Conservation (phyloP, 2,329 filamentous ascomycete genomes). For the Pseudogymnoascus sp. region DNA sequence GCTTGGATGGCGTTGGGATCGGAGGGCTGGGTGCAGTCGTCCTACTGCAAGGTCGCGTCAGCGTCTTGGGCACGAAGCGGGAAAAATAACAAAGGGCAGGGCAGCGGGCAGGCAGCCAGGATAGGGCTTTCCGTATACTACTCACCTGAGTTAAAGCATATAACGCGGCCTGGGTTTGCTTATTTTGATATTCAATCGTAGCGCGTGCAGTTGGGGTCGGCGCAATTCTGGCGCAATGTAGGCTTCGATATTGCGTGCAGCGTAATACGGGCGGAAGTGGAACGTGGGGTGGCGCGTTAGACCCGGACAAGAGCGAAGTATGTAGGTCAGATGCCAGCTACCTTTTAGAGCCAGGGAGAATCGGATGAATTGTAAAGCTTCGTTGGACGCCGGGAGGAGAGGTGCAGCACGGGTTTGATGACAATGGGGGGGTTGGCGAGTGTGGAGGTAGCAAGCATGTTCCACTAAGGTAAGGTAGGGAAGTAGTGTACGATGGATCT, state of each 20-base stretch:
- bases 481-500: constrained; percentile 8
- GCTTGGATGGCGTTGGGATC: constrained; percentile 10
- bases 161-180: constrained; percentile 6
- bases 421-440: constrained; percentile 7
- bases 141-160: background rate
- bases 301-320: constrained; percentile 3
- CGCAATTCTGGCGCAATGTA: constrained; percentile 1
- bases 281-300: constrained; percentile 4
- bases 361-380: constrained; percentile 1
- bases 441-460: constrained; percentile 7
- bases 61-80: constrained; percentile 11
- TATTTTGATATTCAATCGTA: constrained; percentile 6
- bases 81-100: background rate
- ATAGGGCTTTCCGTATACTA: background rate
- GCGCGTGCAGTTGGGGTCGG: background rate
- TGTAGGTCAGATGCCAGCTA: constrained; percentile 2
- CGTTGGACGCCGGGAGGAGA: constrained; percentile 5
- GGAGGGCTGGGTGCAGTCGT: constrained; percentile 13
- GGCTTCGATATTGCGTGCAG: background rate
- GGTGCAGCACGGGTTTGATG: constrained; percentile 4
- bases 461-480: constrained; percentile 6
- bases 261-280: constrained; percentile 7
- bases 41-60: constrained; percentile 19
- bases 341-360: background rate
- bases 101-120: background rate